These are phyloP conservation scores for Trypanosoma lewisi DNA, from an alignment of 208 protist species.

Conservation along the genomic window DNA sequence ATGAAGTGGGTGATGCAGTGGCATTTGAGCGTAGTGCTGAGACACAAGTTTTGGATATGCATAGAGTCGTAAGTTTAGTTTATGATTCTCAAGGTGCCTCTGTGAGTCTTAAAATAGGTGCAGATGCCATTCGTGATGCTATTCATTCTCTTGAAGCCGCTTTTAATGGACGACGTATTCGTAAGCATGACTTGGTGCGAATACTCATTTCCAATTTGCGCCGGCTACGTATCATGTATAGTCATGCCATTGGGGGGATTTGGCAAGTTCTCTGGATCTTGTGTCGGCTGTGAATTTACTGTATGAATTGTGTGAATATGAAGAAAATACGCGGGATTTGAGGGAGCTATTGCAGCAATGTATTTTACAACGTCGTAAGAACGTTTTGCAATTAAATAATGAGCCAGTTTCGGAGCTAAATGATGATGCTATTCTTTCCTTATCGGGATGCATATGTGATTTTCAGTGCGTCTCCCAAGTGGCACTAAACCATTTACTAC, in stretches of 20 bases:
- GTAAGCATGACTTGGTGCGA: slow-evolving; percentile 69
- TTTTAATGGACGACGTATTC: slow-evolving; percentile 47
- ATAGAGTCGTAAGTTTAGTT: slow-evolving; percentile 74
- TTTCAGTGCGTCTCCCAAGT: slow-evolving; percentile 57
- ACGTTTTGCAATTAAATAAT: background rate
- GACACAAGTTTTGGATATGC: slow-evolving; percentile 60
- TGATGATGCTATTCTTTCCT: background rate
- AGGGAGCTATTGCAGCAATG: slow-evolving; percentile 34
- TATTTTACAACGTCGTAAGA: background rate
- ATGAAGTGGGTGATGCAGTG: slow-evolving; percentile 70
- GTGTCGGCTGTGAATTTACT: slow-evolving; percentile 47
- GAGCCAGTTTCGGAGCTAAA: background rate
- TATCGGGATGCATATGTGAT: slow-evolving; percentile 33
- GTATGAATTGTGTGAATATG: slow-evolving; percentile 82
- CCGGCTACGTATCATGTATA: slow-evolving; percentile 73
- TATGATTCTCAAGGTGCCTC: slow-evolving; percentile 80
- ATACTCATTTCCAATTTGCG: slow-evolving; percentile 74
- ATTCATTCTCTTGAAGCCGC: slow-evolving; percentile 48
- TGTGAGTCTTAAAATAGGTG: slow-evolving; percentile 74
- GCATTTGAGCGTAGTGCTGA: slow-evolving; percentile 81
- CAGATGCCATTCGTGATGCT: slow-evolving; percentile 58
- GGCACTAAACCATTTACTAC: slow-evolving; percentile 69
- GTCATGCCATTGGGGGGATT: slow-evolving; percentile 40
- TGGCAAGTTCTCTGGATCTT: slow-evolving; percentile 36
- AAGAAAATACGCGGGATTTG: slow-evolving; percentile 38